These are phyloP conservation scores for Galerina marginata DNA, from an alignment of 768 basidiomycete species.

Conservation along the genomic window DNA sequence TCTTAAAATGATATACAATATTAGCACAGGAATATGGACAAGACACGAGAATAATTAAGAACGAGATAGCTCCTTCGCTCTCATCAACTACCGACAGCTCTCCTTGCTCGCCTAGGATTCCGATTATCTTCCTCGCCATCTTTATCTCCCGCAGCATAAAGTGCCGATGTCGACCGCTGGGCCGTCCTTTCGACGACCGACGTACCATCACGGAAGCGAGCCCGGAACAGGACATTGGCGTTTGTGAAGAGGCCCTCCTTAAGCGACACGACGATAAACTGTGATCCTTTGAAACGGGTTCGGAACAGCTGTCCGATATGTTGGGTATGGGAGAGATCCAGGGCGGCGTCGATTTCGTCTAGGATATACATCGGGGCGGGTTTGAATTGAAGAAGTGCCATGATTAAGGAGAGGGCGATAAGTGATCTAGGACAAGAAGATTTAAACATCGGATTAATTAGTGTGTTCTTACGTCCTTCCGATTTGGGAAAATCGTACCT, in stretches of 20 bases:
- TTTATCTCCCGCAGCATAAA: slow-evolving; percentile 43
- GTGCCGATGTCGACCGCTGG: slow-evolving; percentile 60
- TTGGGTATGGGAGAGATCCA: slow-evolving; percentile 95
- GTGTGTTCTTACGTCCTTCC: background rate
- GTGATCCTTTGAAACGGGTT: slow-evolving; percentile 95
- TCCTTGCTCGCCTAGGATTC: slow-evolving; percentile 31
- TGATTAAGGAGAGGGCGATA: slow-evolving; percentile 96
- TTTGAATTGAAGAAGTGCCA: slow-evolving; percentile 99
- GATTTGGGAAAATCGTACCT: slow-evolving; percentile 56
- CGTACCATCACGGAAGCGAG: slow-evolving; percentile 93
- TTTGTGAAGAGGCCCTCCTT: slow-evolving; percentile 98
- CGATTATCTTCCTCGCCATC: slow-evolving; percentile 36
- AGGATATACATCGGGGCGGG: slow-evolving; percentile 99
- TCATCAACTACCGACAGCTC: background rate
- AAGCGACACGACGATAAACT: slow-evolving; percentile 96
- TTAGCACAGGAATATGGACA: slow-evolving; percentile 29
- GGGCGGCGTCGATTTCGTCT: slow-evolving; percentile 97
- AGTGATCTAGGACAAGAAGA: slow-evolving; percentile 70
- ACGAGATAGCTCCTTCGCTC: background rate
- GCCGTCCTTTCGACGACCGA: slow-evolving; percentile 85
- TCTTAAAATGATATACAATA: slow-evolving; percentile 41
- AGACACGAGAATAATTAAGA: slow-evolving; percentile 25
- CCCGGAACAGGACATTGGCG: slow-evolving; percentile 93
- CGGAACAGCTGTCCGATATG: slow-evolving; percentile 98
- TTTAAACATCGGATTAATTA: slow-evolving; percentile 4